phyloP scores from a whole-genome alignment of 2,329 filamentous ascomycete genomes.

The Juglanconis sp. region DNA sequence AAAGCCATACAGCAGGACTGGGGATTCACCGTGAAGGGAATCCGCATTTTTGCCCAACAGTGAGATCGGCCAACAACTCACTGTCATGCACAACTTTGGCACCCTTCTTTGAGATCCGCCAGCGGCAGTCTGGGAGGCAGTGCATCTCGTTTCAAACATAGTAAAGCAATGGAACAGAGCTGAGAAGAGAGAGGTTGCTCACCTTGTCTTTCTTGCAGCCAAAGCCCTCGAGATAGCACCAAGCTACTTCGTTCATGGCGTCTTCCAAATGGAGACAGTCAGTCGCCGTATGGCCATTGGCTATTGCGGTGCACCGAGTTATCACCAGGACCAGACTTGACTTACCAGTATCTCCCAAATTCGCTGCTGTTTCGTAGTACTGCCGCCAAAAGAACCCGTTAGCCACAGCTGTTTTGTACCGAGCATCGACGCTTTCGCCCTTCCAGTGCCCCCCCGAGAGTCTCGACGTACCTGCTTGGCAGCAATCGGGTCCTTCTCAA shows the following conservation, averaged over 20 bases:
- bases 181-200: constrained; percentile 35
- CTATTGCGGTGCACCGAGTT: not conserved
- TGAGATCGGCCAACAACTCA: not conserved
- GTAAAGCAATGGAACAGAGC: not conserved
- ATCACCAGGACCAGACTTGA: constrained; percentile 14
- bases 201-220: constrained; percentile 99
- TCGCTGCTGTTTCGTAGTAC: constrained; percentile 97
- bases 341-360: constrained; percentile 81
- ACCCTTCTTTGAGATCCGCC: not conserved
- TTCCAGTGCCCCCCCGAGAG: not conserved
- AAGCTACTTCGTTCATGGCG: constrained; percentile 94
- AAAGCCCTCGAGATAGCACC: constrained; percentile 97
- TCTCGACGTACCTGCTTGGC: constrained; percentile 61
- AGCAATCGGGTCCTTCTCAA: constrained; percentile 79
- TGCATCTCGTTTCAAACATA: not conserved
- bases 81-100: not conserved
- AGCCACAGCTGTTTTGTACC: constrained; percentile 1
- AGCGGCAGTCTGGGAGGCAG: constrained; percentile 9
- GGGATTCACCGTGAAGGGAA: constrained; percentile 14
- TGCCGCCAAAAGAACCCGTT: constrained; percentile 35
- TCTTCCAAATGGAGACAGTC: constrained; percentile 49
- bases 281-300: constrained; percentile 22
- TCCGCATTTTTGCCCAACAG: constrained; percentile 41
- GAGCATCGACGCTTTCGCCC: not conserved
- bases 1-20: constrained; percentile 1